phyloP scores from a whole-genome alignment of 1,284 basidiomycete genomes.

The Polyporus tsugae region DNA sequence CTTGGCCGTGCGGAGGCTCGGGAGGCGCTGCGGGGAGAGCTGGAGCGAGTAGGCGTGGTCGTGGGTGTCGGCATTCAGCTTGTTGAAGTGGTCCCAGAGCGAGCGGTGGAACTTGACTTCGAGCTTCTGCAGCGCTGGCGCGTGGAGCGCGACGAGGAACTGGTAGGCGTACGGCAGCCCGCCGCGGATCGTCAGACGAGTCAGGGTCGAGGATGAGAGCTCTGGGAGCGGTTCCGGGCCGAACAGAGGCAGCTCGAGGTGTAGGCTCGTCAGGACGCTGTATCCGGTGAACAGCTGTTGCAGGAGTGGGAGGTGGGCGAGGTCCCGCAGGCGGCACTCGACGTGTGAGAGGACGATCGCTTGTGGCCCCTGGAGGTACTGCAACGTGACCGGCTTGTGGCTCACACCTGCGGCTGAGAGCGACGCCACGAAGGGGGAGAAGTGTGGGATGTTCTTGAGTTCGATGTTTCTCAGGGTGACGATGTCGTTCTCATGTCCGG shows the following conservation, averaged over 20 bases:
- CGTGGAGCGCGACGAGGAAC: slow-evolving; percentile 21
- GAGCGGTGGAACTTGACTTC: slow-evolving; percentile 20
- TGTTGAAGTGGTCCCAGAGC: slow-evolving; percentile 14
- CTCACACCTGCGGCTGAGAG: slow-evolving; percentile 12
- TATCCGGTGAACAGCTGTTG: slow-evolving; percentile 11
- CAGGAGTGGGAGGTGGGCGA: slow-evolving; percentile 10
- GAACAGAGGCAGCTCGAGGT: slow-evolving; percentile 22
- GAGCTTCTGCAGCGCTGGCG: slow-evolving; percentile 8
- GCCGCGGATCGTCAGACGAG: slow-evolving; percentile 20
- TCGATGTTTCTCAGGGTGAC: slow-evolving; percentile 17
- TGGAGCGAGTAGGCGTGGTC: slow-evolving; percentile 21
- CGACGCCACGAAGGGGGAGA: slow-evolving; percentile 15
- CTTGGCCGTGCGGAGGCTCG: slow-evolving; percentile 9
- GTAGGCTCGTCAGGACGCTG: slow-evolving; percentile 15
- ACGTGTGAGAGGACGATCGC: slow-evolving; percentile 18
- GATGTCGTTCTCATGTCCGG: slow-evolving; percentile 8
- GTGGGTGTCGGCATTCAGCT: neutral
- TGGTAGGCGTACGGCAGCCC: slow-evolving; percentile 23
- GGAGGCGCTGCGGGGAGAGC: slow-evolving; percentile 10
- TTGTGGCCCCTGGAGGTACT: slow-evolving; percentile 1
- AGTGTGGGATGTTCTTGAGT: slow-evolving; percentile 20
- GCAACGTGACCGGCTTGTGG: slow-evolving; percentile 21
- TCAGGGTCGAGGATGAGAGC: slow-evolving; percentile 2
- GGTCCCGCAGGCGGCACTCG: slow-evolving; percentile 16
- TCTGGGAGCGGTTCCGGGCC: slow-evolving; percentile 7